Conservation (phyloP, 2,329 filamentous ascomycete genomes). For the Monosporascus ibericus region DNA sequence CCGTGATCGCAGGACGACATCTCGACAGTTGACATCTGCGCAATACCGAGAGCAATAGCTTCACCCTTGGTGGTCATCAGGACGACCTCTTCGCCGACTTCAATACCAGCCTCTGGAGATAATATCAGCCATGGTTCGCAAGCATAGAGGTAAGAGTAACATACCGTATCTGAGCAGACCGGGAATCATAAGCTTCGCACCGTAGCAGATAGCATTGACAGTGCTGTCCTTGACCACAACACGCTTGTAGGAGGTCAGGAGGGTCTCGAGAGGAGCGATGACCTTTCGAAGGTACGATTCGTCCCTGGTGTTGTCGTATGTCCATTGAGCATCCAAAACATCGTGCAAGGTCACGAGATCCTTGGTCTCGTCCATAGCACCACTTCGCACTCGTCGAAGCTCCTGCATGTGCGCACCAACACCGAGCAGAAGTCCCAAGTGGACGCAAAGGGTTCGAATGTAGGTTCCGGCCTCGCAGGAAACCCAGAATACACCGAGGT, state of each 20-base stretch:
- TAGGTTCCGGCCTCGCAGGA: constrained; percentile 98
- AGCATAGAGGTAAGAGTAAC: constrained; percentile 22
- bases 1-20: constrained; percentile 96
- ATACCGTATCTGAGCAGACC: constrained; percentile 85
- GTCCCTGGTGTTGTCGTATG: constrained; percentile 90
- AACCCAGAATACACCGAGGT: constrained; percentile 98
- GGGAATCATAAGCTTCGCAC: constrained; percentile 97
- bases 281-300: constrained; percentile 88
- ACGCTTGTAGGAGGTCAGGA: constrained; percentile 90
- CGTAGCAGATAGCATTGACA: constrained; percentile 97
- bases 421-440: constrained; percentile 68
- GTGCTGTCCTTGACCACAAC: constrained; percentile 96
- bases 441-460: constrained; percentile 95
- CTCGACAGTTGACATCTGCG: constrained; percentile 97
- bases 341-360: constrained; percentile 91
- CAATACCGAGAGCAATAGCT: constrained; percentile 92
- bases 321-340: constrained; percentile 92
- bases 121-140: constrained; percentile 1
- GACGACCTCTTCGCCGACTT: constrained; percentile 93
- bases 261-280: constrained; percentile 86
- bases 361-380: constrained; percentile 89
- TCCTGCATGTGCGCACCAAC: constrained; percentile 98
- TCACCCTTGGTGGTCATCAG: constrained; percentile 99
- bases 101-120: constrained; percentile 70
- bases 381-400: constrained; percentile 84